A percentile compares a stretch with the other conserved stretches of the same genome.
phyloP scores from a whole-genome alignment of 148 eudicot genomes.

The Spergularia marina region DNA sequence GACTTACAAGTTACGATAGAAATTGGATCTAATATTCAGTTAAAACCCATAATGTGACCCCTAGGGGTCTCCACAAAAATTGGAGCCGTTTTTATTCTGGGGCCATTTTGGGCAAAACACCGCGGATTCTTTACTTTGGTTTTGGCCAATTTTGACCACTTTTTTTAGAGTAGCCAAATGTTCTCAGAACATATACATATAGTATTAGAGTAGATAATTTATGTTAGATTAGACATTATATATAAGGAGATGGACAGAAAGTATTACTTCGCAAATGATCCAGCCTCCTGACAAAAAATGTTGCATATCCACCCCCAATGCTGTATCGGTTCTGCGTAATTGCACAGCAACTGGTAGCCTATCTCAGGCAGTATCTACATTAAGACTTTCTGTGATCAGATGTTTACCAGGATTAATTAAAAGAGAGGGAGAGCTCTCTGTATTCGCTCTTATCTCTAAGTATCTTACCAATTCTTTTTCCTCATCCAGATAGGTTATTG shows the following conservation, averaged over 20 bases:
- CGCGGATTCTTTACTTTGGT: too few relatives aligned
- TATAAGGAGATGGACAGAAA: background rate
- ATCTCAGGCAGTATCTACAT: slow-evolving; percentile 80
- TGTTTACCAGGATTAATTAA: background rate
- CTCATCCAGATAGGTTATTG: slow-evolving; percentile 68
- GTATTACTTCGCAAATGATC: slow-evolving; percentile 71
- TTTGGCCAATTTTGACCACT: too few relatives aligned
- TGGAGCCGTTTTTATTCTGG: too few relatives aligned
- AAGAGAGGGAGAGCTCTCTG: background rate
- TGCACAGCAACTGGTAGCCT: slow-evolving; percentile 72
- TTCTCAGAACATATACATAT: background rate
- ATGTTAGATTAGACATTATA: background rate
- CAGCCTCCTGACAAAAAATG: slow-evolving; percentile 51
- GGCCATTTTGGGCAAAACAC: too few relatives aligned
- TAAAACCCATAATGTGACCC: too few relatives aligned
- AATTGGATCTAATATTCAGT: too few relatives aligned
- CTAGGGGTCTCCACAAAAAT: too few relatives aligned
- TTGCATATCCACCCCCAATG: slow-evolving; percentile 99
- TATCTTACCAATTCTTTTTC: slow-evolving; percentile 76
- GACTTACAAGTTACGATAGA: too few relatives aligned
- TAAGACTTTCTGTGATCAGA: slow-evolving; percentile 9
- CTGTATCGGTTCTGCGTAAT: slow-evolving; percentile 65
- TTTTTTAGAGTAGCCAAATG: too few relatives aligned
- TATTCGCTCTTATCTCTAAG: background rate
- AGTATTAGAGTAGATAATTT: background rate